phyloP scores from a whole-genome alignment of 208 protist species.

The Angomonas ambiguus region DNA sequence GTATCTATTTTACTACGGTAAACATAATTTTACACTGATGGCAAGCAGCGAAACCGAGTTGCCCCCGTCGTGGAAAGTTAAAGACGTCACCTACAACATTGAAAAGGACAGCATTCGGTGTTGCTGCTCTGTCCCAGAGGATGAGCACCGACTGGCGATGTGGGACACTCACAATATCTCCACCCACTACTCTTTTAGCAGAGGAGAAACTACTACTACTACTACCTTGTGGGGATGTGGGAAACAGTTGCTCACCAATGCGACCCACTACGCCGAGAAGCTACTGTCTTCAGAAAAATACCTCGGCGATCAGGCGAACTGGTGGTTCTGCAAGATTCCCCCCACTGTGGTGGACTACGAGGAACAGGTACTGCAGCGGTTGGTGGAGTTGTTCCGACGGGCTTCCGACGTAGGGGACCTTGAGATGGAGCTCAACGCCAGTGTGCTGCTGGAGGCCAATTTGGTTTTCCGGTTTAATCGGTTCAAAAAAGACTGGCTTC shows the following conservation, averaged over 20 bases:
- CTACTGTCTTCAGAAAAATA: slow-evolving; percentile 42
- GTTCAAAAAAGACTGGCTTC: not conserved
- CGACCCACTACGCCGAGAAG: slow-evolving; percentile 50
- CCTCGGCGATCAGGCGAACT: slow-evolving; percentile 63
- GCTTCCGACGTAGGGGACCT: slow-evolving; percentile 13
- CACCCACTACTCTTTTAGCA: slow-evolving; percentile 20
- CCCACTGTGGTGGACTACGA: slow-evolving; percentile 53
- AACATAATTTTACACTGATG: slow-evolving; percentile 13
- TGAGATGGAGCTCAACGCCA: slow-evolving; percentile 27
- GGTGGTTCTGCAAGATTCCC: slow-evolving; percentile 41
- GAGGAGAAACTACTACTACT: slow-evolving; percentile 11
- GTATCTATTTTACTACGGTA: slow-evolving; percentile 52
- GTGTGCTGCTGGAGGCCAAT: slow-evolving; percentile 64
- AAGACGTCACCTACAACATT: slow-evolving; percentile 42
- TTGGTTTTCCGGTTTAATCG: slow-evolving; percentile 35
- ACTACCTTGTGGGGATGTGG: slow-evolving; percentile 58
- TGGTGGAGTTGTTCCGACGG: slow-evolving; percentile 39
- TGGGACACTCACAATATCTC: slow-evolving; percentile 67
- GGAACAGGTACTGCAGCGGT: slow-evolving; percentile 34
- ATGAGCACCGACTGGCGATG: slow-evolving; percentile 34
- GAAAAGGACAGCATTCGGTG: slow-evolving; percentile 43
- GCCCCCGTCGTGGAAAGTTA: slow-evolving; percentile 25
- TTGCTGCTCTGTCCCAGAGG: slow-evolving; percentile 36
- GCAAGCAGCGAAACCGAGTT: slow-evolving; percentile 54
- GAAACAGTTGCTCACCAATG: slow-evolving; percentile 48